Evolutionary conservation across 1,284 basidiomycete genomes (phyloP).

Genomic region (Cutaneotrichosporon sp.): DNA sequence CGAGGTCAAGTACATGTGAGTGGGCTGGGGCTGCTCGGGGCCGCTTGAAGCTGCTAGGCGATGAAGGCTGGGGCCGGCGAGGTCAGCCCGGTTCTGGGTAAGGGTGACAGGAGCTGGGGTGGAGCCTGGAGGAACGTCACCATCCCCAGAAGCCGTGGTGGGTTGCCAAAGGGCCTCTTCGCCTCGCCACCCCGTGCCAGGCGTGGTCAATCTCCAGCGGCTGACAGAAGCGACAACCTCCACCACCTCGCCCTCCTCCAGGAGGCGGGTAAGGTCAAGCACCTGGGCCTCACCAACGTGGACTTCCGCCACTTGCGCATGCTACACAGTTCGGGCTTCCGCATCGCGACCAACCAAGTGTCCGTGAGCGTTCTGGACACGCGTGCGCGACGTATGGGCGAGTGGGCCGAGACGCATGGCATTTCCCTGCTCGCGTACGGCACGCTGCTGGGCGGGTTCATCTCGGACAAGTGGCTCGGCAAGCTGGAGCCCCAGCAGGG

Average conservation of each 20-base stretch:
- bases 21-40: too few relatives aligned
- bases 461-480: constrained; percentile 26
- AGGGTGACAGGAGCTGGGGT: too few relatives aligned
- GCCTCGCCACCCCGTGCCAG: background rate
- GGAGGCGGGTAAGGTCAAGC: constrained; percentile 4
- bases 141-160: too few relatives aligned
- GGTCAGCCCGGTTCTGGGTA: too few relatives aligned
- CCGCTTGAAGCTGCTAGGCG: too few relatives aligned
- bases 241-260: constrained; percentile 13
- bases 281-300: constrained; percentile 27
- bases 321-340: constrained; percentile 20
- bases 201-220: background rate
- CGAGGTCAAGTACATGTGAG: constrained; percentile 14
- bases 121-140: too few relatives aligned
- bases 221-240: constrained; percentile 15
- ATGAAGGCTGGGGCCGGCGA: too few relatives aligned
- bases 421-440: constrained; percentile 27
- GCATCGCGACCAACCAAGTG: constrained; percentile 26
- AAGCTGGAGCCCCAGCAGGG: constrained; percentile 11
- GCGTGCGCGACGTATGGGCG: constrained; percentile 22
- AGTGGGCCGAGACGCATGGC: constrained; percentile 17
- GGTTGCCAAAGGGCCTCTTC: too few relatives aligned
- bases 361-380: constrained; percentile 28
- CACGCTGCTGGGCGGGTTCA: constrained; percentile 25
- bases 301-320: constrained; percentile 26